These are phyloP conservation scores for Fusarium sp. DNA, from an alignment of 2,329 filamentous ascomycete species.

Conservation along the genomic window DNA sequence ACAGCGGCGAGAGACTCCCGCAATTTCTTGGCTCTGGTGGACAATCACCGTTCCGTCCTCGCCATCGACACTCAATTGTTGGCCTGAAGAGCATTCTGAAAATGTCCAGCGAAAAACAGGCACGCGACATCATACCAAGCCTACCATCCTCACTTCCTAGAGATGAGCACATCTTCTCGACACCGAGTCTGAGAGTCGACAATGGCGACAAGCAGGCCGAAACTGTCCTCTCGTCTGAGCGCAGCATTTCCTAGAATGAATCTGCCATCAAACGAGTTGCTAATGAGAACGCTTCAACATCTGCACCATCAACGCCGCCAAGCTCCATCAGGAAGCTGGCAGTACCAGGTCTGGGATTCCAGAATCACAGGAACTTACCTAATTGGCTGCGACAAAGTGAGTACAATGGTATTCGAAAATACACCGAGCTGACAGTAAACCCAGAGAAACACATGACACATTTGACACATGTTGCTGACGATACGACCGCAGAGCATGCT, in stretches of 20 bases:
- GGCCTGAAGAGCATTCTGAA: constrained; percentile 42
- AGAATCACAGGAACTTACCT: not conserved
- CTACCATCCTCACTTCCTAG: constrained; percentile 10
- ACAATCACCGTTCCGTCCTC: constrained; percentile 28
- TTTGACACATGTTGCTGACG: constrained; percentile 3
- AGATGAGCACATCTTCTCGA: constrained; percentile 11
- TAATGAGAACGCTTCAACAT: not conserved
- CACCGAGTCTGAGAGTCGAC: constrained; percentile 30
- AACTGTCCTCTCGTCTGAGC: constrained; percentile 4
- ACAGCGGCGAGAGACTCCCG: constrained; percentile 27
- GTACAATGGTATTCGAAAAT: not conserved
- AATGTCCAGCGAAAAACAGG: not conserved
- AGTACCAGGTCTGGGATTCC: constrained; percentile 1
- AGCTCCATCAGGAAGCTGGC: constrained; percentile 2
- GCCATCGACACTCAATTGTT: constrained; percentile 29
- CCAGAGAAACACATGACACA: constrained; percentile 21
- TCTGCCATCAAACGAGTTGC: not conserved
- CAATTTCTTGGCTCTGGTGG: not conserved
- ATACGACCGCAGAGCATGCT: not conserved
- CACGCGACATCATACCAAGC: not conserved
- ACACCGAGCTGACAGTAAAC: constrained; percentile 12
- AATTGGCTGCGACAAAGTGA: constrained; percentile 36
- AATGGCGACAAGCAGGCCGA: constrained; percentile 29
- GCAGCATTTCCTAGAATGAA: constrained; percentile 11
- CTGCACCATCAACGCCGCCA: not conserved